Evolutionary conservation across 306 rosid species (phyloP).

Genomic region (Prunus dulcis): DNA sequence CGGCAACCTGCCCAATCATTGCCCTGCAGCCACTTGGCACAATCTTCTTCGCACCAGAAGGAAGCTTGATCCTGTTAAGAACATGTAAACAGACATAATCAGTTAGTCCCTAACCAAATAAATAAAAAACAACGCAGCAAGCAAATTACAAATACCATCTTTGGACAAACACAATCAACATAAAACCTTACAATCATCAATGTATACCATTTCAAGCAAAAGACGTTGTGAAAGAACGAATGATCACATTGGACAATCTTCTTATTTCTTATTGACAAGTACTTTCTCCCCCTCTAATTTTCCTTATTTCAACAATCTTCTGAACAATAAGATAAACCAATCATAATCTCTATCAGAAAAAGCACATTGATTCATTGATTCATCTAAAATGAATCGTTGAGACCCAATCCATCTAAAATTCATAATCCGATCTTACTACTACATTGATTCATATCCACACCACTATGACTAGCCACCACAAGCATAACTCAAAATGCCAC

Average conservation of each 20-base stretch:
- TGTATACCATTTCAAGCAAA: too few species aligned
- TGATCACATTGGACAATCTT: background rate
- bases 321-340: background rate
- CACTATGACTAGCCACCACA: background rate
- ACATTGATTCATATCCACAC: too few species aligned
- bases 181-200: background rate
- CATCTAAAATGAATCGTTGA: too few species aligned
- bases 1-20: constrained; percentile 20
- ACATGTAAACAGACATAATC: background rate
- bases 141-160: background rate
- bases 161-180: background rate
- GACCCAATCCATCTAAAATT: too few species aligned
- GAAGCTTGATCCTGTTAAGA: constrained; percentile 16
- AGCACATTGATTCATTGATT: too few species aligned
- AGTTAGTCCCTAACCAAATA: background rate
- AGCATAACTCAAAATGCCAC: background rate
- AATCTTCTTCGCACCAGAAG: constrained; percentile 22
- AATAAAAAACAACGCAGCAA: background rate
- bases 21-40: constrained; percentile 22
- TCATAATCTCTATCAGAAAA: too few species aligned
- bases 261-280: too few species aligned
- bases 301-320: background rate
- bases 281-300: too few species aligned
- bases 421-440: too few species aligned
- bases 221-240: background rate